A percentile compares a stretch with the other conserved stretches of the same genome.
Evolutionary conservation across 208 protist genomes (phyloP).

Genomic region (Spongospora subterranea): DNA sequence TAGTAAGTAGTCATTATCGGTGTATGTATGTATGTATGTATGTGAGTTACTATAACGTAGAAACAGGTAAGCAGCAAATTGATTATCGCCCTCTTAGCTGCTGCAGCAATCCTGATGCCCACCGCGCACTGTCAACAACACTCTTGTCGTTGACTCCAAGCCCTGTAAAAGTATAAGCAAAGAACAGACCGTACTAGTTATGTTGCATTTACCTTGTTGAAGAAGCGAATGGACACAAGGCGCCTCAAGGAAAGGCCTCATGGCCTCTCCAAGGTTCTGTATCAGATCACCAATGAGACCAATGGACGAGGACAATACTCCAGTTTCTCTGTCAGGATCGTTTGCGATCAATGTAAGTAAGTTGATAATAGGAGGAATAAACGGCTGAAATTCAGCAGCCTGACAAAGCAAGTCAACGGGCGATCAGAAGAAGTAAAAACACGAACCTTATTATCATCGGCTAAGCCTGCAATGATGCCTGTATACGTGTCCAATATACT

Average conservation of each 20-base stretch:
- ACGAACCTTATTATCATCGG: slow-evolving; percentile 12
- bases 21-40: neutral
- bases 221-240: neutral
- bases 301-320: neutral
- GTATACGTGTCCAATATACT: slow-evolving; percentile 47
- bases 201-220: neutral
- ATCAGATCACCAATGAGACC: slow-evolving; percentile 38
- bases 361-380: neutral
- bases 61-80: neutral
- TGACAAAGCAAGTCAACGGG: neutral
- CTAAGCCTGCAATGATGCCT: slow-evolving; percentile 16
- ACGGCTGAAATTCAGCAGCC: slow-evolving; percentile 3
- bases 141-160: neutral
- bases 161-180: neutral
- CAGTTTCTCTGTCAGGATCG: slow-evolving; percentile 10
- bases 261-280: neutral
- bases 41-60: neutral
- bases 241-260: neutral
- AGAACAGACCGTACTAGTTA: neutral
- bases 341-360: slow-evolving; percentile 17
- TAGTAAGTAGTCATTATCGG: neutral
- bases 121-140: slow-evolving; percentile 27
- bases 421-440: neutral
- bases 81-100: neutral
- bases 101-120: neutral